Evolutionary conservation across 768 basidiomycete genomes (phyloP).

Genomic region (Wakefieldia striispora): DNA sequence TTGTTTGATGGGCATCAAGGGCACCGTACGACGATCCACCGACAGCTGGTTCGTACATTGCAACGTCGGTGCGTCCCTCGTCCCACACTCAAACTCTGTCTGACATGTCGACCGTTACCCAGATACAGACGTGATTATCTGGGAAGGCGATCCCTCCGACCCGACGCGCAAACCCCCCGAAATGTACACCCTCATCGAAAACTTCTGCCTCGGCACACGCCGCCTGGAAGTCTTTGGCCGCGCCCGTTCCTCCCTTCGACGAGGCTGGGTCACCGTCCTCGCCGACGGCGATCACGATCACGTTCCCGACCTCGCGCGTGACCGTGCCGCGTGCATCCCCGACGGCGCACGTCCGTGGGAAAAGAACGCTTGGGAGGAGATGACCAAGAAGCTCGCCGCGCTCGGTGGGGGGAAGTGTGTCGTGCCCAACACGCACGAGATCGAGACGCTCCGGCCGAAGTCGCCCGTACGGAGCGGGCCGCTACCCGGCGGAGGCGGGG

Average conservation of each 20-base stretch:
- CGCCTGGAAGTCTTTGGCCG: conserved; percentile 89
- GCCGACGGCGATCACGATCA: conserved; percentile 60
- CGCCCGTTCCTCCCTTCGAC: conserved; percentile 61
- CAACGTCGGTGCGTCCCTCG: conserved; percentile 73
- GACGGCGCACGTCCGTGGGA: conserved; percentile 48
- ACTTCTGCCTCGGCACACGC: conserved; percentile 92
- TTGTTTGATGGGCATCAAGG: conserved; percentile 95
- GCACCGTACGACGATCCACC: conserved; percentile 91
- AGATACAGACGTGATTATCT: conserved; percentile 97
- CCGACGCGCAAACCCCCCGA: conserved; percentile 90
- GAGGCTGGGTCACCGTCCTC: conserved; percentile 91
- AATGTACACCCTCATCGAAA: conserved; percentile 94
- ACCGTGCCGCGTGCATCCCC: conserved; percentile 29
- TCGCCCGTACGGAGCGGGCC: conserved; percentile 59
- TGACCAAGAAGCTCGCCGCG: conserved; percentile 49
- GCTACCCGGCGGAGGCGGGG: conserved; percentile 24
- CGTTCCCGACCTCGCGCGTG: conserved; percentile 37
- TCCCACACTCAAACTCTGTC: not conserved
- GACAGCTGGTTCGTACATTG: conserved; percentile 98
- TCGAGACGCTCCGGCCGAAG: conserved; percentile 82
- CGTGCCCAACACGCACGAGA: conserved; percentile 74
- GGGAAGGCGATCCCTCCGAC: conserved; percentile 89
- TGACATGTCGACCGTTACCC: not conserved
- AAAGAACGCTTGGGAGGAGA: conserved; percentile 62
- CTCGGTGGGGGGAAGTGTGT: conserved; percentile 53